phyloP scores from a whole-genome alignment of 1,284 basidiomycete species.

The Agaricales sp. region DNA sequence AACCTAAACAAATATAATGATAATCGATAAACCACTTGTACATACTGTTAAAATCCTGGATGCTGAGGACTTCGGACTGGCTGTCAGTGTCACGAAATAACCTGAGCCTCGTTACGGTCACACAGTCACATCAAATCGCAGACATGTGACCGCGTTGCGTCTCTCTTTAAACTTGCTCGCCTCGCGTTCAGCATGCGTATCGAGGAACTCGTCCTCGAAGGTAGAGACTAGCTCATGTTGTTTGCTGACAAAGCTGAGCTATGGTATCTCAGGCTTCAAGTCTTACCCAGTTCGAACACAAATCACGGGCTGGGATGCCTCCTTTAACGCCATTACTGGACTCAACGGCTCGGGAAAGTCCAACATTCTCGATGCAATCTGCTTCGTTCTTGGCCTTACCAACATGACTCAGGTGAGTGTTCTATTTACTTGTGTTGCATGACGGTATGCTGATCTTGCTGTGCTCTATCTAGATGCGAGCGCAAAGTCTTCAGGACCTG shows the following conservation, averaged over 20 bases:
- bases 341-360: conserved; percentile 94
- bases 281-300: conserved; percentile 94
- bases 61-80: no score
- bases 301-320: conserved; percentile 91
- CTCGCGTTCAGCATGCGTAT: conserved; percentile 54
- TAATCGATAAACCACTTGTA: no score
- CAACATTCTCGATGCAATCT: conserved; percentile 96
- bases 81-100: no score
- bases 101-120: no score
- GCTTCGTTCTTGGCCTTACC: conserved; percentile 94
- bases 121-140: no score
- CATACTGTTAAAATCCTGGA: no score
- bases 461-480: conserved; percentile 63
- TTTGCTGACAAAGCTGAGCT: background rate
- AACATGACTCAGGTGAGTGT: conserved; percentile 74
- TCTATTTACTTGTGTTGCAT: background rate
- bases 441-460: background rate
- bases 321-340: conserved; percentile 97
- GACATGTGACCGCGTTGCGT: background rate
- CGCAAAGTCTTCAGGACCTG: conserved; percentile 92
- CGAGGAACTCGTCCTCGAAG: conserved; percentile 75
- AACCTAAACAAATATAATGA: no score
- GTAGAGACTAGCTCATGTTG: conserved; percentile 22
- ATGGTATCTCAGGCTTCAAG: conserved; percentile 66
- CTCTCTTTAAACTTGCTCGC: background rate